A percentile compares a stretch with the other conserved stretches of the same genome.
phyloP scores from a whole-genome alignment of 2,329 filamentous ascomycete species.

The Cercospora sp. region DNA sequence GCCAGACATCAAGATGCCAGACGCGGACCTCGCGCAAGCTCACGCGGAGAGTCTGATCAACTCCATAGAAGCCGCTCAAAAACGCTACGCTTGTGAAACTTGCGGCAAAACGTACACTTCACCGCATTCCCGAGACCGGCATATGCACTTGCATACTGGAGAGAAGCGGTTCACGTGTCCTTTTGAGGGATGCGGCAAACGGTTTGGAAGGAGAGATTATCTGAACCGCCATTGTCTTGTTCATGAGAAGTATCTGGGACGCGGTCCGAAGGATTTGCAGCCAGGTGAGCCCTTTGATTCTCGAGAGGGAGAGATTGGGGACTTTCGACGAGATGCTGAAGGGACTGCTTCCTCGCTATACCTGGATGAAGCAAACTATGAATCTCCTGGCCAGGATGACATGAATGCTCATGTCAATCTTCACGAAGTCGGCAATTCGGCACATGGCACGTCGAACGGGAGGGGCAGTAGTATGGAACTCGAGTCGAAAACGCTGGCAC shows the following conservation, averaged over 20 bases:
- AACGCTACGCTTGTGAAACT: neutral
- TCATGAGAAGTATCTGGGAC: neutral
- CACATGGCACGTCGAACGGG: neutral
- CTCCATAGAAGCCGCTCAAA: neutral
- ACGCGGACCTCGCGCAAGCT: neutral
- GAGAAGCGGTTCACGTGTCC: constrained; percentile 1
- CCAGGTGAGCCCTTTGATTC: neutral
- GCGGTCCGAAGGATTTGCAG: neutral
- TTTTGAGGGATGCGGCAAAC: neutral
- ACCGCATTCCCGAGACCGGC: neutral
- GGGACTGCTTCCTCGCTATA: neutral
- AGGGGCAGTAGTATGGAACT: neutral
- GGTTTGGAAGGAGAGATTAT: neutral
- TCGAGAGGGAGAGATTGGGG: neutral
- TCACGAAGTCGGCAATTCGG: neutral
- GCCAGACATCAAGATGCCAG: neutral
- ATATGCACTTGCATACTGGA: constrained; percentile 2
- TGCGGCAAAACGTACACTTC: neutral
- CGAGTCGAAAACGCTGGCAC: neutral
- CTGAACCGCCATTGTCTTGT: neutral
- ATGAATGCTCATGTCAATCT: neutral
- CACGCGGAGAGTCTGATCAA: neutral
- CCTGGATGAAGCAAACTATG: neutral
- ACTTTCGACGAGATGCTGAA: neutral
- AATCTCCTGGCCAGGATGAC: neutral